Evolutionary conservation across 768 basidiomycete genomes (phyloP).

Genomic region (Fibroporia radiculosa): DNA sequence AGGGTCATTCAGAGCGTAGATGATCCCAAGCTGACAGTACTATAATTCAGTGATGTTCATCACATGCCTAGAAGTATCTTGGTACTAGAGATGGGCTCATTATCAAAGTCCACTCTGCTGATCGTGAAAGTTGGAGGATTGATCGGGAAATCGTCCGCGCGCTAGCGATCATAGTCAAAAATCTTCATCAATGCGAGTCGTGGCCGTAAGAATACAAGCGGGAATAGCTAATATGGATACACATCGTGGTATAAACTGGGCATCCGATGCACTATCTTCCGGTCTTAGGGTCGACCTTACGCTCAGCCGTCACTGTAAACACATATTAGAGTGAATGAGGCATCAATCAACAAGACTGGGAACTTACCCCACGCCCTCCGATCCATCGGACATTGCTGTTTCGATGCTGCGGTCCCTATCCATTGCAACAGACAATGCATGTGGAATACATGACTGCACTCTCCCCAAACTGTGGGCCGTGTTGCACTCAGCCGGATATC

Average conservation of each 20-base stretch:
- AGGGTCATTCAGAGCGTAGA: constrained; percentile 33
- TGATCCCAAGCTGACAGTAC: constrained; percentile 27
- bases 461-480: constrained; percentile 76
- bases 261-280: constrained; percentile 3
- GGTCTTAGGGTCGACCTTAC: constrained; percentile 30
- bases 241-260: neutral
- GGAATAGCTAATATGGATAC: neutral
- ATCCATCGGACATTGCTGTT: constrained; percentile 99
- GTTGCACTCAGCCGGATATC: neutral
- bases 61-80: no score
- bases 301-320: constrained; percentile 42
- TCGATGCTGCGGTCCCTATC: constrained; percentile 83
- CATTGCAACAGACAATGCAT: constrained; percentile 98
- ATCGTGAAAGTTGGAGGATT: no score
- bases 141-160: no score
- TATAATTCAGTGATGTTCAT: neutral
- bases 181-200: no score
- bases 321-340: neutral
- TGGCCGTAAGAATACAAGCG: no score
- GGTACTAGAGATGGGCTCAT: no score
- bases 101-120: no score
- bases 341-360: neutral
- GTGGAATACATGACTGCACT: constrained; percentile 96
- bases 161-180: no score
- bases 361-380: constrained; percentile 82